A percentile compares a stretch with the other conserved stretches of the same genome.
phyloP scores from a whole-genome alignment of 345 rosid genomes.

The Eutrema yunnanense region DNA sequence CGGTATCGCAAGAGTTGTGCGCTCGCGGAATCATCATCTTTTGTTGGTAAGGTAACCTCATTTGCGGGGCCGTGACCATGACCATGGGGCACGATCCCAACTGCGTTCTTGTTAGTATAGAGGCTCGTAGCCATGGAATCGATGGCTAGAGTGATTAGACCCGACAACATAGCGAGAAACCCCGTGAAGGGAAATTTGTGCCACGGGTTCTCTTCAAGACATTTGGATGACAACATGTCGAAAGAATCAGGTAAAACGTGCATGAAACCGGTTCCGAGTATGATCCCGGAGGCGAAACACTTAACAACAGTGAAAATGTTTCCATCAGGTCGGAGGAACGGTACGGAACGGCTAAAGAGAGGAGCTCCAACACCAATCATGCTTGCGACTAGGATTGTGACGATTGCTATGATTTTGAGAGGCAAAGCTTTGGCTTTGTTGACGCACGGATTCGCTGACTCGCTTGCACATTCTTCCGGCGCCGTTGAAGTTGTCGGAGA shows the following conservation, averaged over 20 bases:
- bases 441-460: conserved; percentile 31
- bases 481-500: conserved; percentile 25
- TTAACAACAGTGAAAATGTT: conserved; percentile 51
- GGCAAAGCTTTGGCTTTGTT: conserved; percentile 46
- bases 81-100: conserved; percentile 24
- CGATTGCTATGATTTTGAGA: conserved; percentile 52
- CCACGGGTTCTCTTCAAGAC: conserved; percentile 70
- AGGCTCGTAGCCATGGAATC: conserved; percentile 63
- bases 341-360: conserved; percentile 43
- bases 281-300: conserved; percentile 70
- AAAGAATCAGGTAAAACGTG: conserved; percentile 87
- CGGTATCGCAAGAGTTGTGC: conserved; percentile 49
- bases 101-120: conserved; percentile 31
- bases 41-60: conserved; percentile 12
- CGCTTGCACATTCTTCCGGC: conserved; percentile 24
- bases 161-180: conserved; percentile 79
- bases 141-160: conserved; percentile 47
- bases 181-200: conserved; percentile 75
- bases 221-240: conserved; percentile 52
- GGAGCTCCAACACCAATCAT: conserved; percentile 61
- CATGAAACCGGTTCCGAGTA: conserved; percentile 81
- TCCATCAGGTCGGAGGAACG: conserved; percentile 54
- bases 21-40: conserved; percentile 10
- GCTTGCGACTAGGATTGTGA: conserved; percentile 47
- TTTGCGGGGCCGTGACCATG: conserved; percentile 27